A percentile compares a stretch with the other conserved stretches of the same genome.
Evolutionary conservation across 2,329 filamentous ascomycete species (phyloP).

Genomic region (Bretziella fagacearum): DNA sequence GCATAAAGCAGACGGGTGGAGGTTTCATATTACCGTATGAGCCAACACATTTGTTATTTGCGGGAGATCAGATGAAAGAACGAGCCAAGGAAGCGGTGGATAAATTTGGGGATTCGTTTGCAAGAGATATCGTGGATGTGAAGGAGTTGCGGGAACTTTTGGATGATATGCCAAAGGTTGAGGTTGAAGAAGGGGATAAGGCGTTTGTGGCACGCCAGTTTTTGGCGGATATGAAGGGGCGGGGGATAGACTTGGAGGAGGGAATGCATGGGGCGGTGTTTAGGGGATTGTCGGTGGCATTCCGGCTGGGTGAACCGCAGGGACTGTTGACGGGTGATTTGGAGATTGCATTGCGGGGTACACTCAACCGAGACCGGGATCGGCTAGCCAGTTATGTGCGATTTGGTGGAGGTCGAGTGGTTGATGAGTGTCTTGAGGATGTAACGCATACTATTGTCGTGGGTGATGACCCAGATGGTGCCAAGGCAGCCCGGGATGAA

Average conservation of each 20-base stretch:
- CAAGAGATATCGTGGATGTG: slow-evolving; percentile 42
- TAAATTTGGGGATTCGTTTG: slow-evolving; percentile 66
- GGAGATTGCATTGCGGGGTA: slow-evolving; percentile 14
- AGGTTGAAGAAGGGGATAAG: too few species aligned
- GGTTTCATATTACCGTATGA: slow-evolving; percentile 47
- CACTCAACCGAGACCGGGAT: slow-evolving; percentile 21
- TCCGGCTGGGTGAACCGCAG: too few species aligned
- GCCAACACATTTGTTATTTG: slow-evolving; percentile 51
- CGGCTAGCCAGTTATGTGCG: slow-evolving; percentile 38
- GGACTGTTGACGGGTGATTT: too few species aligned
- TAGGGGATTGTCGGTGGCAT: too few species aligned
- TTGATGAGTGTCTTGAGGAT: slow-evolving; percentile 31
- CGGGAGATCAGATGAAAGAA: slow-evolving; percentile 36
- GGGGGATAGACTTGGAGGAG: too few species aligned
- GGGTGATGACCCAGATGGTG: slow-evolving; percentile 25
- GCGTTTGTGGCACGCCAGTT: too few species aligned
- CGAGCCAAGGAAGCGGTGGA: slow-evolving; percentile 46
- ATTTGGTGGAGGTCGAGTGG: slow-evolving; percentile 52
- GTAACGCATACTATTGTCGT: slow-evolving; percentile 58
- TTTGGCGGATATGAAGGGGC: too few species aligned
- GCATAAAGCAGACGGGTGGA: slow-evolving; percentile 41
- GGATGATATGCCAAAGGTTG: slow-evolving; percentile 33
- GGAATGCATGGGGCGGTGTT: too few species aligned
- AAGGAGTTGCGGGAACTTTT: slow-evolving; percentile 44
- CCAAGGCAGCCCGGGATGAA: slow-evolving; percentile 19